Evolutionary conservation across 495 filamentous ascomycete species (phyloP), one percentile per base, ranked within the genome.

Genomic region (Halenospora varia): DNA sequence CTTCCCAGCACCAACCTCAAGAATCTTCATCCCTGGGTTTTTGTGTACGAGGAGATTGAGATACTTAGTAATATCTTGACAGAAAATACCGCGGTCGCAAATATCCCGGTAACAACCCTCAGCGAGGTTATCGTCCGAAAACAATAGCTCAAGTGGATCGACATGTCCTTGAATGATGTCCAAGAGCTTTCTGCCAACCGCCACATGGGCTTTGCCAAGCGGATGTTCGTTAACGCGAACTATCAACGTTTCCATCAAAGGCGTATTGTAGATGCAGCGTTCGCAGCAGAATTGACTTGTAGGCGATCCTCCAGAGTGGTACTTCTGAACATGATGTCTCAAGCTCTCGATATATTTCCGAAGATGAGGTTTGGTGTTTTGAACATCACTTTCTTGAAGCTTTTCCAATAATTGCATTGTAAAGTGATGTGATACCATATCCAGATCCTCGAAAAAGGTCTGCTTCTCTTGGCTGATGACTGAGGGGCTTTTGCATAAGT

Each of bases 1-100:
- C 17, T 68, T 73, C 10, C 67, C 70, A 17, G 67, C 73, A 17
- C 78, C 79, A 24, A 81, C 75, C 56, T 82, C 80, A 2, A 83
- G 62, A 24, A 79, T 69, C 49, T 68, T 73, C 0, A 73, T 59
- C 6, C 62, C 50, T 0, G 77, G 71, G 26, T 74, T 67, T 62
- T 75, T 76, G 51, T 77, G 69, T 0, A 63, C 66, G 1, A 78
- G 61, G 15, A 66, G 57, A 42, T 60, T 53, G 22, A 61, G 6
- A 35, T 35, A 35, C 4, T 4, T 35, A 13, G 6, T 4, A 13
- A 35, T 4, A 13, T 13, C 13, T 35, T 4, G 13, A 13, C 4
- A 6, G 29, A 4, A 35, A 13, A 35, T 4, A 35, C 4, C 13
- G 6, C 6, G 13, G 13, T 35, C 29, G 13, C 4, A 35, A 13